A percentile compares a stretch with the other conserved stretches of the same genome.
phyloP scores from a whole-genome alignment of 2,329 filamentous ascomycete species.

The Ascochyta clinopodiicola region DNA sequence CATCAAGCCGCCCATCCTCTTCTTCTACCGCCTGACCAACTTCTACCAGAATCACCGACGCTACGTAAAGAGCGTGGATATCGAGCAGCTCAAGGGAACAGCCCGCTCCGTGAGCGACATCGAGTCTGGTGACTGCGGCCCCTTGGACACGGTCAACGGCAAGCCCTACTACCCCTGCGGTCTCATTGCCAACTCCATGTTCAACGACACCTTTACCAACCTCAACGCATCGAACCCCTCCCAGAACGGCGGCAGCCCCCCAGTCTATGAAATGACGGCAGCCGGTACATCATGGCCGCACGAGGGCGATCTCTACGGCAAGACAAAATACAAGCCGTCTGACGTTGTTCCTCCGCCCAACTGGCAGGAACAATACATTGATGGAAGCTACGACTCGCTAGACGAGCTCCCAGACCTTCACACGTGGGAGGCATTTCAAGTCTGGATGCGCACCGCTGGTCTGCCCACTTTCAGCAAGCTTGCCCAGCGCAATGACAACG shows the following conservation, averaged over 20 bases:
- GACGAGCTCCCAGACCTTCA: slow-evolving; percentile 74
- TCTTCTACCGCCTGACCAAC: slow-evolving; percentile 96
- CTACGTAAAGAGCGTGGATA: slow-evolving; percentile 89
- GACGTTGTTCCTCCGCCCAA: slow-evolving; percentile 84
- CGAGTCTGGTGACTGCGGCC: slow-evolving; percentile 73
- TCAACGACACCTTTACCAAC: slow-evolving; percentile 86
- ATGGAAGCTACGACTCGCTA: slow-evolving; percentile 66
- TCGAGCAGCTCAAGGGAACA: slow-evolving; percentile 80
- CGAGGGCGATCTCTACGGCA: slow-evolving; percentile 79
- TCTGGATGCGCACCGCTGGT: slow-evolving; percentile 98
- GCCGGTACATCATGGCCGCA: slow-evolving; percentile 85
- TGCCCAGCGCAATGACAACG: slow-evolving; percentile 78
- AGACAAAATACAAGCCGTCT: slow-evolving; percentile 67
- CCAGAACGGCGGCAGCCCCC: slow-evolving; percentile 46
- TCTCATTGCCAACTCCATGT: slow-evolving; percentile 93
- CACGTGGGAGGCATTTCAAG: slow-evolving; percentile 84
- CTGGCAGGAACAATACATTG: slow-evolving; percentile 74
- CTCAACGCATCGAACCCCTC: slow-evolving; percentile 67
- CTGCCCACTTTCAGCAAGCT: slow-evolving; percentile 95
- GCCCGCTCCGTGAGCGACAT: slow-evolving; percentile 68
- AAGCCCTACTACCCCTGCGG: slow-evolving; percentile 92
- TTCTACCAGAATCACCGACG: slow-evolving; percentile 99
- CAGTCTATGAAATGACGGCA: slow-evolving; percentile 75
- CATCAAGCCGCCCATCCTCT: slow-evolving; percentile 80
- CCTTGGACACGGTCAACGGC: slow-evolving; percentile 61